Conservation (phyloP, 768 basidiomycete species). For the Trametes elegans region DNA sequence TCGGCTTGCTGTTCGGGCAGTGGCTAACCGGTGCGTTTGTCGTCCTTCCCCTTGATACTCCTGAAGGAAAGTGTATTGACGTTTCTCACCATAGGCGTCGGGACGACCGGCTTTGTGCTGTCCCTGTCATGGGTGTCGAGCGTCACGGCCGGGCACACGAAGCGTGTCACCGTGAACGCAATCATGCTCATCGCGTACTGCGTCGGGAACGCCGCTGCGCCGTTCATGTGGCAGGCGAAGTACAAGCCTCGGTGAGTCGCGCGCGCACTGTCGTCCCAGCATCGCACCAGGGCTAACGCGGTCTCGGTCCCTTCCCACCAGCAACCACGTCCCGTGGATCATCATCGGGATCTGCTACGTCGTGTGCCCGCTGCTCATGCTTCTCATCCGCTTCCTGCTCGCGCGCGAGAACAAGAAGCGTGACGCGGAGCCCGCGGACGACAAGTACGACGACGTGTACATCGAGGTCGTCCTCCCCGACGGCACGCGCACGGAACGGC, state of each 20-base stretch:
- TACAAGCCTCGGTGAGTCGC: constrained; percentile 58
- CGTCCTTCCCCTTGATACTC: background rate
- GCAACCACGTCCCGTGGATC: constrained; percentile 75
- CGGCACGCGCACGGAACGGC: constrained; percentile 51
- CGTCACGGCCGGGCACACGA: constrained; percentile 72
- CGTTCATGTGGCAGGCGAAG: constrained; percentile 73
- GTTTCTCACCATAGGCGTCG: constrained; percentile 35
- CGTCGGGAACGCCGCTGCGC: constrained; percentile 63
- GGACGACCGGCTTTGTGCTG: constrained; percentile 58
- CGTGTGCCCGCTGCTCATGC: constrained; percentile 46
- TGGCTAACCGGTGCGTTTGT: constrained; percentile 54
- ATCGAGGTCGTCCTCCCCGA: constrained; percentile 50
- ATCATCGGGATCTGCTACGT: constrained; percentile 68
- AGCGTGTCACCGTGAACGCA: constrained; percentile 67
- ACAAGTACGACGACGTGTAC: constrained; percentile 60
- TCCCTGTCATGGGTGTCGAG: constrained; percentile 62
- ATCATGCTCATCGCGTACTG: constrained; percentile 74
- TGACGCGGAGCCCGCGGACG: constrained; percentile 51
- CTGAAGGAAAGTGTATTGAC: background rate
- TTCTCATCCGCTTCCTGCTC: constrained; percentile 53
- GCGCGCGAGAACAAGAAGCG: constrained; percentile 61
- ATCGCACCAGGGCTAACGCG: too few species aligned
- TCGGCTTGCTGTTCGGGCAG: constrained; percentile 59
- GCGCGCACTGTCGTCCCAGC: too few species aligned
- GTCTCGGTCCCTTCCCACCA: too few species aligned